These are phyloP conservation scores for Candida nanaspora DNA, from an alignment of 805 yeast species.

Conservation along the genomic window DNA sequence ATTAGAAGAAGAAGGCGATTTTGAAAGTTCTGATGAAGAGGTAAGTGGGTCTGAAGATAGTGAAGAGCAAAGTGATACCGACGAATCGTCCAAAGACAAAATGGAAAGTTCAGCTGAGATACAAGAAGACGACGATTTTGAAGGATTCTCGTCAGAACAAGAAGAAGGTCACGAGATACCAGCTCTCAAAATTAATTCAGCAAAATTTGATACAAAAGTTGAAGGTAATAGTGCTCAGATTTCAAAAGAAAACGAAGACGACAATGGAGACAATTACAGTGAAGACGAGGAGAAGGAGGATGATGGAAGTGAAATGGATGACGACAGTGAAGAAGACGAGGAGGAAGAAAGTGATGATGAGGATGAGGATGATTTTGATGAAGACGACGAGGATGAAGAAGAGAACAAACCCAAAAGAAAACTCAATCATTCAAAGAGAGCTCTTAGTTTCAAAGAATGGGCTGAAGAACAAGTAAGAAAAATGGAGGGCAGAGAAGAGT, in stretches of 20 bases:
- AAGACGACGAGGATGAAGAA: conserved; percentile 22
- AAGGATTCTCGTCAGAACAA: conserved; percentile 28
- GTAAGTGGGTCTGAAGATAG: conserved; percentile 21
- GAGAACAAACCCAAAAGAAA: conserved; percentile 32
- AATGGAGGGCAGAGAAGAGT: conserved; percentile 51
- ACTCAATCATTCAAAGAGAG: conserved; percentile 40
- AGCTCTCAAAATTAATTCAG: no score
- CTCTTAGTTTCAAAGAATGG: conserved; percentile 78
- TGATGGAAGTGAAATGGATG: conserved; percentile 24
- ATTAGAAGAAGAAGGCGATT: conserved; percentile 57
- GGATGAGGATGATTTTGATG: conserved; percentile 24
- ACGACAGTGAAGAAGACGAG: conserved; percentile 23
- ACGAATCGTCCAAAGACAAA: no score
- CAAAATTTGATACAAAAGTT: no score
- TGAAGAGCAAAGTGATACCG: no score
- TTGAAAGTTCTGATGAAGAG: conserved; percentile 27
- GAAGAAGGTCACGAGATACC: no score
- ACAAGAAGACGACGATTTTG: conserved; percentile 10
- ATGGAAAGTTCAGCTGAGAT: conserved; percentile 11
- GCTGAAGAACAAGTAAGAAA: conserved; percentile 67
- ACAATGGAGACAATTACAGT: conserved; percentile 12
- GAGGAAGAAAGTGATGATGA: conserved; percentile 28
- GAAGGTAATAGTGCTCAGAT: conserved; percentile 13
- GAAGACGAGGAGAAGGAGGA: conserved; percentile 20
- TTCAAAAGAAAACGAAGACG: conserved; percentile 17